Evolutionary conservation across 805 yeast species (phyloP).

Genomic region (Metschnikowia anglica): DNA sequence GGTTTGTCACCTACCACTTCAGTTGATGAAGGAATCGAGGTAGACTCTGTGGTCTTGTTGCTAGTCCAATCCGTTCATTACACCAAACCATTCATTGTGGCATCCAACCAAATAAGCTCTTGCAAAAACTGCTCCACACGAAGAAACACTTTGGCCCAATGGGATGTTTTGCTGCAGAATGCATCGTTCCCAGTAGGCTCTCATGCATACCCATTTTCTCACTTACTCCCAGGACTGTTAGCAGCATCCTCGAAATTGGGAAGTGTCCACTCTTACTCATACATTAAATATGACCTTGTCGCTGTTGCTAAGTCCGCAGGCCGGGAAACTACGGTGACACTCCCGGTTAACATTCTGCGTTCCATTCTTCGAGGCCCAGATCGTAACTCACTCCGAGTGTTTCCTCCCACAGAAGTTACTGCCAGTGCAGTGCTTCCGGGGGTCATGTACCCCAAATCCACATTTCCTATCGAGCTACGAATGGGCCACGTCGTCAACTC

Average conservation of each 20-base stretch:
- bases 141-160: conserved; percentile 67
- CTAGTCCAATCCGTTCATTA: conserved; percentile 71
- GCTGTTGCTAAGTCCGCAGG: conserved; percentile 47
- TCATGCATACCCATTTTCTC: conserved; percentile 91
- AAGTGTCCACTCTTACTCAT: conserved; percentile 42
- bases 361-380: conserved; percentile 81
- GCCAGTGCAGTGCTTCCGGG: conserved; percentile 87
- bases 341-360: conserved; percentile 74
- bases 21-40: neutral
- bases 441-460: conserved; percentile 83
- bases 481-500: conserved; percentile 64
- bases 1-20: neutral
- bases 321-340: conserved; percentile 36
- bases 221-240: conserved; percentile 79
- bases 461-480: conserved; percentile 78
- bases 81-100: conserved; percentile 64
- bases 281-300: conserved; percentile 71
- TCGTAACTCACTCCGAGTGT: conserved; percentile 81
- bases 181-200: conserved; percentile 61
- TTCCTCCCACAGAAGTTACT: conserved; percentile 92
- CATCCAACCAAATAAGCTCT: conserved; percentile 43
- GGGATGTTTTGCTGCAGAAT: conserved; percentile 75
- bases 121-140: conserved; percentile 61
- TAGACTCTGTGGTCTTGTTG: conserved; percentile 60
- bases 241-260: conserved; percentile 81